Evolutionary conservation across 108 stramenopile genomes (phyloP), one percentile per base, ranked within the genome.

Genomic region (Parietichytrium sp.): DNA sequence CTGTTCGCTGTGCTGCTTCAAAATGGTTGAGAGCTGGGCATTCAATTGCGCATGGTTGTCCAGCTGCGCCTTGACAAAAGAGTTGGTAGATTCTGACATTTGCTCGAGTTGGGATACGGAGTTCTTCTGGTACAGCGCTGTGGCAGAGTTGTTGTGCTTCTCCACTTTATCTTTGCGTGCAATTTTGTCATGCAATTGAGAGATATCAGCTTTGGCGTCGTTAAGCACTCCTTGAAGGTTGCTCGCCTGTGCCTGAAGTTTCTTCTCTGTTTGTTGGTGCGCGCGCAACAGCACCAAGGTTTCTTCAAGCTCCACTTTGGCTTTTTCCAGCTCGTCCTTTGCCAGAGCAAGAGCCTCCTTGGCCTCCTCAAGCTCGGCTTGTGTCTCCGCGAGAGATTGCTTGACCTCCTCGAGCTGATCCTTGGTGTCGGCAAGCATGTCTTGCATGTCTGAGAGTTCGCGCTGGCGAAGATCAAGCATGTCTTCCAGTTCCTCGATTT

Each of bases 361-460:
- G 47, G 85, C 49, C 79, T 83, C 47, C 54, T 84, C 86, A 0
- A 79, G 84, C 38, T 83, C 36, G 10, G 38, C 47, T 30, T 29
- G 12, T 16, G 29, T 27, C 42, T 54, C 72, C n/a, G 78, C 79
- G 27, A 25, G 36, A 36, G 80, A 47, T 23, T 48, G 52, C 48
- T 54, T 42, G 36, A 87, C 79, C 13, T 51, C 82, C 49, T 87
- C 85, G 4, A 85, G 27, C 61, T 88, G 83, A 30, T 29, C 54
- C 38, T 26, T 85, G 38, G 54, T 80, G 30, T 29, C 36, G 30
- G 20, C 45, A 27, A 87, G 85, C n/a, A 83, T 55, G 25, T 27
- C 80, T 54, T 86, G 78, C 45, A 85, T 79, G 81, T 86, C 85
- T 1, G 80, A 20, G 29, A 86, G 54, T 49, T 87, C 86, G 52